Percentiles rank a stretch among this genome's conserved stretches.
phyloP scores from a whole-genome alignment of 2,329 filamentous ascomycete species.

The Harringtonia lauricola region DNA sequence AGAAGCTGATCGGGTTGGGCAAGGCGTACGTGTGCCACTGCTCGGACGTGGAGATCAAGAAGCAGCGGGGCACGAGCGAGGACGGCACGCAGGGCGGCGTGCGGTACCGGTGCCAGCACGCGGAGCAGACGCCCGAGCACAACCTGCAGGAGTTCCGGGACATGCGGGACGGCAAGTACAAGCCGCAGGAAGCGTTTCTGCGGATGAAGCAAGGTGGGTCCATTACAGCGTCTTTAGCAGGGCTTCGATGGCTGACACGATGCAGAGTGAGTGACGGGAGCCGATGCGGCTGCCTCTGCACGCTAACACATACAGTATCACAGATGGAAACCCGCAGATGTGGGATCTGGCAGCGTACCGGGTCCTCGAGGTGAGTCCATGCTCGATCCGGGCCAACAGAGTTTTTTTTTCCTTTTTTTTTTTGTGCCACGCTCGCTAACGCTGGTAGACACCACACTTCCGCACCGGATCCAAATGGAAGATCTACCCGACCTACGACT shows the following conservation, averaged over 20 bases:
- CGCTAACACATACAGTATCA: too few relatives aligned
- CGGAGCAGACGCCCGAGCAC: slow-evolving; percentile 60
- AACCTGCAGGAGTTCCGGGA: slow-evolving; percentile 71
- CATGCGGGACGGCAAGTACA: slow-evolving; percentile 89
- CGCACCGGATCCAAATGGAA: slow-evolving; percentile 76
- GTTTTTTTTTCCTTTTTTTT: too few relatives aligned
- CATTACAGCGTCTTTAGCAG: too few relatives aligned
- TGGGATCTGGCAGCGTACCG: slow-evolving; percentile 93
- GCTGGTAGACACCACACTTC: slow-evolving; percentile 58
- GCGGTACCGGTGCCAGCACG: slow-evolving; percentile 72
- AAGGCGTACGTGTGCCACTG: slow-evolving; percentile 83
- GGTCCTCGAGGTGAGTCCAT: slow-evolving; percentile 64
- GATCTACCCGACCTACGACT: slow-evolving; percentile 95
- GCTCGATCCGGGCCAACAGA: too few relatives aligned
- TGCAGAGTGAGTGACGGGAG: too few relatives aligned
- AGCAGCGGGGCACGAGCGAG: slow-evolving; percentile 74
- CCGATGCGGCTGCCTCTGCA: too few relatives aligned
- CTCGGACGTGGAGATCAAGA: slow-evolving; percentile 69
- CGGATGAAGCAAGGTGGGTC: slow-evolving; percentile 96
- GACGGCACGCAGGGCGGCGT: slow-evolving; percentile 53
- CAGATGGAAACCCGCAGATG: slow-evolving; percentile 59
- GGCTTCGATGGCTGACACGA: too few relatives aligned
- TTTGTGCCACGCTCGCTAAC: too few relatives aligned
- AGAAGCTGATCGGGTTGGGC: slow-evolving; percentile 65
- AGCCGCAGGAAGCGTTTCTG: slow-evolving; percentile 70